Evolutionary conservation across 192 early-diverging fungal genomes (phyloP), one percentile per base, ranked within the genome.

Genomic region (Rhizoclosmatium globosum): DNA sequence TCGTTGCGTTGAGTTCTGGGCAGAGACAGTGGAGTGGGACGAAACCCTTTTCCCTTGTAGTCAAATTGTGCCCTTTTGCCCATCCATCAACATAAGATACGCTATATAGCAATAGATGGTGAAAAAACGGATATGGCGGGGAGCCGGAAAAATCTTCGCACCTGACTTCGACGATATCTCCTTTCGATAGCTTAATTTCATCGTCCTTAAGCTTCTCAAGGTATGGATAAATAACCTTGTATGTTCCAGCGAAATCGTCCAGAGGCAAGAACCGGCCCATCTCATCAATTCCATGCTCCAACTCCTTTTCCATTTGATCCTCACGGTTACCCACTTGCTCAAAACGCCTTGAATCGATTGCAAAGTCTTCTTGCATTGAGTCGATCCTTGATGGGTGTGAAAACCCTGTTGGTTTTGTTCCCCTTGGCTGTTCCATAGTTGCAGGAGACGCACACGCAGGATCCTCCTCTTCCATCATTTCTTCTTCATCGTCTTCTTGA

Each of bases 11-110:
- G 11, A 21, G 19, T 42, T 76, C n/a, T 4, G 74, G 31, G 4
- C 64, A 41, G 38, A 76, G 60, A 42, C 77, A 79, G 47, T 71
- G 69, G 23, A 79, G 47, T 46, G 77, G 77, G 11, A 71, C 57
- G 44, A 74, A 72, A 4, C 68, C 77, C 59, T 79, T 68, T 4
- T 65, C 68, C 15, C 77, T 42, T 4, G 68, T 61, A 2, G 46
- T 79, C 31, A n/a, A 17, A 45, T 79, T 79, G 11, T 4, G 4
- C 2, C 21, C 77, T 71, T 79, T 79, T 4, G 77, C 77, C 77
- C 77, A 79, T 23, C 77, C 77, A 43, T 76, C 74, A 11, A 76
- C 74, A 50, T 76, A 76, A 13, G 64, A 67, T 4, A 76, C 74
- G 17, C 72, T 71, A 21, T 6, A 71, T 23, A 71, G 38, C 11